Conservation (phyloP, 495 filamentous ascomycete species). For the Amorphotheca resinae region DNA sequence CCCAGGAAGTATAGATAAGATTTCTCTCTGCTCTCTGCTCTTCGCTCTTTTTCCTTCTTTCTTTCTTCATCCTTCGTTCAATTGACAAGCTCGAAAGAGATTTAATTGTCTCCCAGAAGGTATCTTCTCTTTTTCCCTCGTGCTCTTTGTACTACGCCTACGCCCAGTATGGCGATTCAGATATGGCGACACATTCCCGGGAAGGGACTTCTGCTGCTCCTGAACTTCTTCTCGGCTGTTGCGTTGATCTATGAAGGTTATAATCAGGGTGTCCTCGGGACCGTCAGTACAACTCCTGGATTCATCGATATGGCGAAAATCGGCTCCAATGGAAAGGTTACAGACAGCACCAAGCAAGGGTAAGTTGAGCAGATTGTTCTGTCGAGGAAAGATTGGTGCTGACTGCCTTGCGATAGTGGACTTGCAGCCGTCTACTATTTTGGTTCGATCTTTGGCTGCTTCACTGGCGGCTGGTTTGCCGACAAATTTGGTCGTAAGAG, state of each 20-base stretch:
- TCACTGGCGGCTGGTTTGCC: constrained; percentile 45
- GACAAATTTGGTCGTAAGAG: constrained; percentile 43
- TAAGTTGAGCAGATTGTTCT: too few species aligned
- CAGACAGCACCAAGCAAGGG: not conserved
- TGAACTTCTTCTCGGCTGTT: not conserved
- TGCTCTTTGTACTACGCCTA: too few species aligned
- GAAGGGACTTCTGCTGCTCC: not conserved
- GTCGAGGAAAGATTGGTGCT: too few species aligned
- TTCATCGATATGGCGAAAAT: not conserved
- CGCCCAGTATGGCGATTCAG: not conserved
- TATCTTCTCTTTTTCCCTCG: not conserved
- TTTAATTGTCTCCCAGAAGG: not conserved
- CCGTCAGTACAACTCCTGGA: not conserved
- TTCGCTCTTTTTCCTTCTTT: too few species aligned
- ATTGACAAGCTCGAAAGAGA: not conserved
- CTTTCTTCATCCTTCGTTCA: too few species aligned
- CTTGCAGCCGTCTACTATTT: constrained; percentile 43
- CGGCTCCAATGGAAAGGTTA: not conserved
- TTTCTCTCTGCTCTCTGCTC: too few species aligned
- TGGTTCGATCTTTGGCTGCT: constrained; percentile 41
- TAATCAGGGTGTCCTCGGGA: not conserved
- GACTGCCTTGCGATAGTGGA: too few species aligned
- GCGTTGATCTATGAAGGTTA: not conserved
- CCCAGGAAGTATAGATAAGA: too few species aligned
- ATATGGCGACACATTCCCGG: not conserved